Base-by-base conservation (phyloP, 805 yeast species). In the Metschnikowia dekortorum region DNA sequence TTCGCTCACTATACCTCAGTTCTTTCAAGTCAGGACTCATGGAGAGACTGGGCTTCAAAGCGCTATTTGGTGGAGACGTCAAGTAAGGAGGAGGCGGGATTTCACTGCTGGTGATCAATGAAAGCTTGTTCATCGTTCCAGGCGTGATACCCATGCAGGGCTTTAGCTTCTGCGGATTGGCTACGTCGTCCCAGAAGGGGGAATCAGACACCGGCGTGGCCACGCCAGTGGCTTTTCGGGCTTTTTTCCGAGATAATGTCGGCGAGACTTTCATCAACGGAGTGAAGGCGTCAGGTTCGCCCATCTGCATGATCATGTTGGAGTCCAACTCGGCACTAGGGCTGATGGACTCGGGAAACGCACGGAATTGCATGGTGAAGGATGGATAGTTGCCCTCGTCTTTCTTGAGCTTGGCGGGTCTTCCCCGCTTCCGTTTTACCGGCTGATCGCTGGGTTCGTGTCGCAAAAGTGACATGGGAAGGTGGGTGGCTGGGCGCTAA, bases 221-320 rank as follows among this genome's bases (percentile, higher is more conserved):
- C 32, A 33, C 40, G 4, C 16, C 28, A 34, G 34, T 44, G 29
- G 11, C 8, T 16, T 49, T 52, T 31, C 55, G 41, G 37, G 53
- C 48, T 38, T 42, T 48, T 39, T 45, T 46, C 26, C 53, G 53
- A 26, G 28, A 48, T 13, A 47, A 37, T 33, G 65, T 44, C 16
- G 75, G 75, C 31, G 67, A 61, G 8, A 74, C 77, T 58, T 70
- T 65, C 76, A 74, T 71, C 48, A 73, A 55, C 2, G 78, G 76
- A 7, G 74, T 73, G 61, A 65, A 73, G 41, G 69, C 60, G 52
- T 74, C 76, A 8, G 78, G 78, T 32, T 69, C 71, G 4, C 76
- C 76, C 51, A 66, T 60, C 52, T 66, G 66, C 39, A 71, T 67
- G 41, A 65, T 68, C 59, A 64, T 64, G 55, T 67, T 69, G 36